Evolutionary conservation across 345 rosid species (phyloP).

Genomic region (Bretschneidera sinensis): DNA sequence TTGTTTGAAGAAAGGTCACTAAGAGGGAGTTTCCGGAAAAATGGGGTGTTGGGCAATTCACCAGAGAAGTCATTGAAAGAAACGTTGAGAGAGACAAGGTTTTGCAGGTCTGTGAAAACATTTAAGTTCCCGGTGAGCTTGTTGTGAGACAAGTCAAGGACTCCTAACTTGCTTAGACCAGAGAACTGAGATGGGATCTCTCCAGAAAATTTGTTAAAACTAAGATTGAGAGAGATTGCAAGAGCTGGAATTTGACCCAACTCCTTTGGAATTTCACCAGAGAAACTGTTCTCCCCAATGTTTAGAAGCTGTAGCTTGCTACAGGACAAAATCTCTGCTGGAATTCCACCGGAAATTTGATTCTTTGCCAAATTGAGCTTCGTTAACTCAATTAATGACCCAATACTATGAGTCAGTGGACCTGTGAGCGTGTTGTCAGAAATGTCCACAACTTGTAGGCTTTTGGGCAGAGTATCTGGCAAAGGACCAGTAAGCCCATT

Average conservation of each 20-base stretch:
- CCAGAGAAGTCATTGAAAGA: slow-evolving; percentile 92
- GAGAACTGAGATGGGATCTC: slow-evolving; percentile 68
- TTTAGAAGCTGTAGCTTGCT: slow-evolving; percentile 69
- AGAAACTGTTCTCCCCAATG: slow-evolving; percentile 63
- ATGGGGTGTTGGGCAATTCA: slow-evolving; percentile 71
- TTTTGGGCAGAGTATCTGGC: slow-evolving; percentile 61
- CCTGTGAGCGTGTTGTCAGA: slow-evolving; percentile 77
- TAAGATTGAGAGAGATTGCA: slow-evolving; percentile 83
- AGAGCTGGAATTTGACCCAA: slow-evolving; percentile 68
- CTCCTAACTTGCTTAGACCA: slow-evolving; percentile 63
- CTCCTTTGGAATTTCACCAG: slow-evolving; percentile 75
- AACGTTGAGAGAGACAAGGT: slow-evolving; percentile 86
- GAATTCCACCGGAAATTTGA: slow-evolving; percentile 62
- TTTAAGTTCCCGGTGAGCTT: slow-evolving; percentile 56
- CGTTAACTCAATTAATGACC: slow-evolving; percentile 57
- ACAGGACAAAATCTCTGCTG: slow-evolving; percentile 63
- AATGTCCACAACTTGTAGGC: slow-evolving; percentile 59
- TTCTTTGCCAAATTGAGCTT: slow-evolving; percentile 76
- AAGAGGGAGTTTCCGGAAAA: slow-evolving; percentile 73
- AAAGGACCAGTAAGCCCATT: slow-evolving; percentile 68
- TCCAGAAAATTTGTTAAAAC: slow-evolving; percentile 68
- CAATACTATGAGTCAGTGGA: slow-evolving; percentile 49
- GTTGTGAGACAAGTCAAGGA: slow-evolving; percentile 82
- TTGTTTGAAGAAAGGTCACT: slow-evolving; percentile 65
- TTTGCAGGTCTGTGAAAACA: slow-evolving; percentile 59